Percentiles rank a stretch among this genome's conserved stretches.
These are phyloP conservation scores for Themeda triandra DNA, from an alignment of 176 grass and related monocot species.

Conservation along the genomic window DNA sequence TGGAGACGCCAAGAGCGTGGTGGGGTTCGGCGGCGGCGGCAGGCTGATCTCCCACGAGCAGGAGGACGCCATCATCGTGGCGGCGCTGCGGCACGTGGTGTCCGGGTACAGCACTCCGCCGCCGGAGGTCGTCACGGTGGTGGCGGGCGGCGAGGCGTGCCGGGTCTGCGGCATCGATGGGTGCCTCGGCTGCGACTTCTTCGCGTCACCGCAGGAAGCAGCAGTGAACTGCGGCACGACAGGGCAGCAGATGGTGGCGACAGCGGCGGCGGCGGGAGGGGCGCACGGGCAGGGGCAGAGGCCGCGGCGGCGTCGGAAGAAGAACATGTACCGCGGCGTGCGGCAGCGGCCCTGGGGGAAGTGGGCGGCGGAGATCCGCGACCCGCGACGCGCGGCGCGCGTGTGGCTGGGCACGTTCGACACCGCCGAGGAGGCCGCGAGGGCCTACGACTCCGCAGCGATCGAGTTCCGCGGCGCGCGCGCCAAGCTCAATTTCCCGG, in stretches of 20 bases:
- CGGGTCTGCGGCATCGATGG: constrained; percentile 52
- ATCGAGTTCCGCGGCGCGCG: constrained; percentile 87
- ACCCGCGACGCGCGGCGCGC: constrained; percentile 57
- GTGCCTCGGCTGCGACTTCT: constrained; percentile 72
- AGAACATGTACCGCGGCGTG: constrained; percentile 79
- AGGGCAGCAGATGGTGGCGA: not conserved
- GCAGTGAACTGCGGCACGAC: not conserved
- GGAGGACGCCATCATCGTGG: constrained; percentile 64
- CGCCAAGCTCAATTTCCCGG: constrained; percentile 73
- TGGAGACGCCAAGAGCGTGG: not conserved
- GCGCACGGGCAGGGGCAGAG: not conserved
- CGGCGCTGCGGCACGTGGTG: constrained; percentile 61
- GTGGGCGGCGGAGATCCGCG: constrained; percentile 92
- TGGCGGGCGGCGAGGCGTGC: constrained; percentile 23
- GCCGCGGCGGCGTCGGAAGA: constrained; percentile 40
- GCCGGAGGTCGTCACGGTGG: constrained; percentile 32
- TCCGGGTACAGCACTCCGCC: constrained; percentile 56
- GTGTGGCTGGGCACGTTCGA: constrained; percentile 87
- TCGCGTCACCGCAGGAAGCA: not conserved
- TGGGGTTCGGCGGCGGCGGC: not conserved
- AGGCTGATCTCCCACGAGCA: constrained; percentile 33
- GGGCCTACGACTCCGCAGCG: constrained; percentile 77
- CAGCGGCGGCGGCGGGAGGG: not conserved
- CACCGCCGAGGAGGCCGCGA: constrained; percentile 73
- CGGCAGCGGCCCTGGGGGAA: constrained; percentile 92